phyloP scores from a whole-genome alignment of 139 green algal species.

The Helicosporidium sp. region DNA sequence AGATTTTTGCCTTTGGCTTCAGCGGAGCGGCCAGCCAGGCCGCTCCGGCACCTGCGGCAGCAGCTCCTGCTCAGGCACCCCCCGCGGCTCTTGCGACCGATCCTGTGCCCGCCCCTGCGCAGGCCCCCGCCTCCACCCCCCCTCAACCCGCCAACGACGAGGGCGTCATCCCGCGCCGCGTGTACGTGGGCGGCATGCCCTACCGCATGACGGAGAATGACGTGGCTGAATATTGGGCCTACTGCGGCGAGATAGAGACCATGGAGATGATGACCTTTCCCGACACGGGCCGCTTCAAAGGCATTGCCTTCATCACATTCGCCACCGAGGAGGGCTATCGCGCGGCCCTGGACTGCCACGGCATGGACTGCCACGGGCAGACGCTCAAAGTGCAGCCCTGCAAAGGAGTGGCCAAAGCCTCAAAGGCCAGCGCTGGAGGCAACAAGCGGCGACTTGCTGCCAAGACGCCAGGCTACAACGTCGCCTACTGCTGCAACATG shows the following conservation, averaged over 20 bases:
- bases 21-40: background rate
- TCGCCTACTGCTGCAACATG: slow-evolving; percentile 63
- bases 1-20: slow-evolving; percentile 1
- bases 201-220: slow-evolving; percentile 51
- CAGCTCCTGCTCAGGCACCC: slow-evolving; percentile 1
- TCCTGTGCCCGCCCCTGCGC: background rate
- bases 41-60: slow-evolving; percentile 2
- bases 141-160: background rate
- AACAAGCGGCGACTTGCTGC: no score
- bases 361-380: slow-evolving; percentile 35
- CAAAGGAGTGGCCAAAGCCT: no score
- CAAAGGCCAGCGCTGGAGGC: no score
- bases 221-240: slow-evolving; percentile 59
- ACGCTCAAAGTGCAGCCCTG: slow-evolving; percentile 24
- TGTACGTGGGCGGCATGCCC: slow-evolving; percentile 81
- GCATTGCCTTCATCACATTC: slow-evolving; percentile 88
- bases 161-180: slow-evolving; percentile 17
- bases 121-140: background rate
- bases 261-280: slow-evolving; percentile 74
- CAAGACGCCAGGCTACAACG: slow-evolving; percentile 51
- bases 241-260: slow-evolving; percentile 55
- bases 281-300: slow-evolving; percentile 75
- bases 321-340: slow-evolving; percentile 40
- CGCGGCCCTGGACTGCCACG: slow-evolving; percentile 48
- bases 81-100: background rate